These are phyloP conservation scores for Boletus vinaceobasis DNA, from an alignment of 768 basidiomycete species.

Conservation along the genomic window DNA sequence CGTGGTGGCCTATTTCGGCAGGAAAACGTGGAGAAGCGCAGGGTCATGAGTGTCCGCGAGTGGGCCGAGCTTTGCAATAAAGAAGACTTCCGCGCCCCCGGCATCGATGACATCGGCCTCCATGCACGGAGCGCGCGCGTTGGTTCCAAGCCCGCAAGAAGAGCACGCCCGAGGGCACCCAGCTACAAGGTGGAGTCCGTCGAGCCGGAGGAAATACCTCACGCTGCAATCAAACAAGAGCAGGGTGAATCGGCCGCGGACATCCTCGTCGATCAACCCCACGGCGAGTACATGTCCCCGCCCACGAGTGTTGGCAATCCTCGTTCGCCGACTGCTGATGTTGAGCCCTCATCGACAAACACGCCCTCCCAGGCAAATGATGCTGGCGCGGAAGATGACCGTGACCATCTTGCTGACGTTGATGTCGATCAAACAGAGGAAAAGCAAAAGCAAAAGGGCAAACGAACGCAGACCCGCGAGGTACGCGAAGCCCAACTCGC, in stretches of 20 bases:
- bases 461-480: constrained; percentile 41
- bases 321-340: constrained; percentile 17
- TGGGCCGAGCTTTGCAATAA: constrained; percentile 77
- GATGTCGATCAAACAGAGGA: constrained; percentile 31
- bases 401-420: constrained; percentile 5
- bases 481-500: constrained; percentile 49
- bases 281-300: constrained; percentile 24
- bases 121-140: constrained; percentile 41
- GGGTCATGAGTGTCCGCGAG: constrained; percentile 79
- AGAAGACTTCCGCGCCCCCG: constrained; percentile 71
- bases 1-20: constrained; percentile 83
- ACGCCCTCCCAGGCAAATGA: constrained; percentile 6
- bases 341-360: constrained; percentile 2
- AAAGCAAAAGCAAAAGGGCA: constrained; percentile 39
- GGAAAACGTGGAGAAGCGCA: constrained; percentile 87
- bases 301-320: constrained; percentile 26
- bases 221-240: constrained; percentile 46
- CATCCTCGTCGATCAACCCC: constrained; percentile 5
- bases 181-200: constrained; percentile 38
- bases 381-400: constrained; percentile 14
- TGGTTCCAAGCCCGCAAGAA: constrained; percentile 35
- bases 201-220: constrained; percentile 38
- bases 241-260: constrained; percentile 14
- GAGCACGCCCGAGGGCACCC: constrained; percentile 42
- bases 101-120: constrained; percentile 63